phyloP scores from a whole-genome alignment of 1,284 basidiomycete genomes.

The Salmacisia buchloeana region DNA sequence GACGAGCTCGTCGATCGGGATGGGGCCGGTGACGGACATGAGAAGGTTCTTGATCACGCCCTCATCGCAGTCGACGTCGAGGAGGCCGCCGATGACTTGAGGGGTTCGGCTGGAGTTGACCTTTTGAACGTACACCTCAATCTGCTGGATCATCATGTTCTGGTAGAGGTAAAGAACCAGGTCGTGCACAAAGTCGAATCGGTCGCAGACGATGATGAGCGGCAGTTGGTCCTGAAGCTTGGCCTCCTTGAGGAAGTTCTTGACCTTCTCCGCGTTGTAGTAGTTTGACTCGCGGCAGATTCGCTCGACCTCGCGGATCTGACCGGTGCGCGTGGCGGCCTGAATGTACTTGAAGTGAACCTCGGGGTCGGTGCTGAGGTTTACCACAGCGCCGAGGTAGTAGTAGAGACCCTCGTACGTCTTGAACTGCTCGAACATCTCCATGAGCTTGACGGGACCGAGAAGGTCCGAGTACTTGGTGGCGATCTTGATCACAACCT shows the following conservation, averaged over 20 bases:
- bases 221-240: conserved; percentile 94
- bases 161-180: conserved; percentile 98
- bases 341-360: conserved; percentile 99
- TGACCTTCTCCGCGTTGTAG: conserved; percentile 99
- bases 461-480: conserved; percentile 99
- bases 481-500: conserved; percentile 94
- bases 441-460: conserved; percentile 92
- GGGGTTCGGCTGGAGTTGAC: conserved; percentile 96
- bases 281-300: conserved; percentile 95
- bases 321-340: conserved; percentile 94
- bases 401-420: conserved; percentile 98
- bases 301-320: conserved; percentile 97
- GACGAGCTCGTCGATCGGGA: conserved; percentile 76
- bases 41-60: conserved; percentile 88
- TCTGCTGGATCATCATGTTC: conserved; percentile 92
- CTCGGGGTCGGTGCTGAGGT: conserved; percentile 89
- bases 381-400: conserved; percentile 94
- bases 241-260: conserved; percentile 96
- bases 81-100: conserved; percentile 92
- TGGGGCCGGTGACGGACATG: conserved; percentile 88
- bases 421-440: conserved; percentile 98
- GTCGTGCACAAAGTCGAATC: conserved; percentile 99
- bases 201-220: conserved; percentile 99
- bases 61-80: conserved; percentile 97
- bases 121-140: conserved; percentile 97